phyloP scores from a whole-genome alignment of 768 basidiomycete genomes.

The Suillus ampliporus region DNA sequence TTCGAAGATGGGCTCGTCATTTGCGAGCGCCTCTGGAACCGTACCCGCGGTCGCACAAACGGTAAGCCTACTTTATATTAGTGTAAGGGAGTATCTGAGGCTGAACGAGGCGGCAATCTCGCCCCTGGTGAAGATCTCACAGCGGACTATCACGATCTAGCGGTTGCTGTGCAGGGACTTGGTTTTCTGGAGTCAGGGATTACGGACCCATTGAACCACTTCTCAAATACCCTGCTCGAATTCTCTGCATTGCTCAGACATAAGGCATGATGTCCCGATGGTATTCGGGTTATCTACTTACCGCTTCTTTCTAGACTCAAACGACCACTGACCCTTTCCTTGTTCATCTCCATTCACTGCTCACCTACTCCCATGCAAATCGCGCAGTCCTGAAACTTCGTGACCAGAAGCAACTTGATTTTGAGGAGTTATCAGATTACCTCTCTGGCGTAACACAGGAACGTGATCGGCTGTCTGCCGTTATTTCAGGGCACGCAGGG shows the following conservation, averaged over 20 bases:
- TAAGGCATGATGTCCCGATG: conserved; percentile 53
- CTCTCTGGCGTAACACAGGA: conserved; percentile 91
- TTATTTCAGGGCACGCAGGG: conserved; percentile 88
- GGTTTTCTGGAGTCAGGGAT: conserved; percentile 99
- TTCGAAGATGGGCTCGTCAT: conserved; percentile 92
- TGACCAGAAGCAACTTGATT: conserved; percentile 98
- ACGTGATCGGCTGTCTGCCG: conserved; percentile 88
- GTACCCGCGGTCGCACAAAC: conserved; percentile 80
- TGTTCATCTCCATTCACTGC: conserved; percentile 85
- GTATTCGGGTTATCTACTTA: conserved; percentile 7
- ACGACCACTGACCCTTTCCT: conserved; percentile 93
- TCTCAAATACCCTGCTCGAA: conserved; percentile 94
- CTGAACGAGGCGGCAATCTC: conserved; percentile 83
- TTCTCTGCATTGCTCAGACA: conserved; percentile 91
- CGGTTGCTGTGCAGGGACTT: conserved; percentile 94
- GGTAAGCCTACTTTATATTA: conserved; percentile 63
- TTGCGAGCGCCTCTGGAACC: conserved; percentile 81
- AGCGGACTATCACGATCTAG: conserved; percentile 96
- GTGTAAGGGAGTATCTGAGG: conserved; percentile 63
- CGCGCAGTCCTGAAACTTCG: conserved; percentile 93
- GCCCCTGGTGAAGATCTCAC: conserved; percentile 93
- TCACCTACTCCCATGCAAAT: conserved; percentile 94
- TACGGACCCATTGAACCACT: conserved; percentile 96
- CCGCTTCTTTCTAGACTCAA: conserved; percentile 61
- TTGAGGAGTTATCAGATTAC: conserved; percentile 96